phyloP scores from a whole-genome alignment of 2,329 filamentous ascomycete genomes.

The Periconia sp. region DNA sequence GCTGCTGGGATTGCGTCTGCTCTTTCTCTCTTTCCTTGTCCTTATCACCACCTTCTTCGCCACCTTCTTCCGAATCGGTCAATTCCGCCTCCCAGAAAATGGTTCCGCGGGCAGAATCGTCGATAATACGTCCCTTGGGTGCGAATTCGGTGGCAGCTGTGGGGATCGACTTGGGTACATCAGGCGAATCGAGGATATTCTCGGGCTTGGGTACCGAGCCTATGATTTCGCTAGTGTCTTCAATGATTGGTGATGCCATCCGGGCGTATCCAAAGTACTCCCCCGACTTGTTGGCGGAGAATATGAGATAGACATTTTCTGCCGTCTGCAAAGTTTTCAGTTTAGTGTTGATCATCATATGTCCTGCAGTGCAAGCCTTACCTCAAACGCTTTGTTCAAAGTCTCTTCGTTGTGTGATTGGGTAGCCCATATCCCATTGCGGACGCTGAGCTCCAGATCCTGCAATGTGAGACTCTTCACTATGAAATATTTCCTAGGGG shows the following conservation, averaged over 20 bases:
- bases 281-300: conserved; percentile 95
- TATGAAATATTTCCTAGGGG: conserved; percentile 81
- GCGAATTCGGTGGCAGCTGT: conserved; percentile 77
- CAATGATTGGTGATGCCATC: conserved; percentile 82
- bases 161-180: conserved; percentile 76
- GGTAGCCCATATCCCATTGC: conserved; percentile 88
- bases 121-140: conserved; percentile 83
- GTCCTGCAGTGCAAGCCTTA: conserved; percentile 44
- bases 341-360: conserved; percentile 6
- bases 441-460: conserved; percentile 85
- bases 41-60: conserved; percentile 49
- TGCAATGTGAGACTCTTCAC: conserved; percentile 91
- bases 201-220: conserved; percentile 64
- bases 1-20: conserved; percentile 20
- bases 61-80: conserved; percentile 56
- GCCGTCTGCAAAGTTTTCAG: conserved; percentile 56
- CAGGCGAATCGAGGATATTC: conserved; percentile 55
- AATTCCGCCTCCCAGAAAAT: conserved; percentile 92
- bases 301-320: conserved; percentile 87
- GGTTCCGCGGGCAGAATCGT: conserved; percentile 89
- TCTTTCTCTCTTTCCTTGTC: conserved; percentile 48
- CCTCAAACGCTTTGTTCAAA: conserved; percentile 81
- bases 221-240: conserved; percentile 59
- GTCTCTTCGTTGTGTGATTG: conserved; percentile 89
- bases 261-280: conserved; percentile 95